These are phyloP conservation scores for Russula vinacea DNA, from an alignment of 768 basidiomycete species.

Conservation along the genomic window DNA sequence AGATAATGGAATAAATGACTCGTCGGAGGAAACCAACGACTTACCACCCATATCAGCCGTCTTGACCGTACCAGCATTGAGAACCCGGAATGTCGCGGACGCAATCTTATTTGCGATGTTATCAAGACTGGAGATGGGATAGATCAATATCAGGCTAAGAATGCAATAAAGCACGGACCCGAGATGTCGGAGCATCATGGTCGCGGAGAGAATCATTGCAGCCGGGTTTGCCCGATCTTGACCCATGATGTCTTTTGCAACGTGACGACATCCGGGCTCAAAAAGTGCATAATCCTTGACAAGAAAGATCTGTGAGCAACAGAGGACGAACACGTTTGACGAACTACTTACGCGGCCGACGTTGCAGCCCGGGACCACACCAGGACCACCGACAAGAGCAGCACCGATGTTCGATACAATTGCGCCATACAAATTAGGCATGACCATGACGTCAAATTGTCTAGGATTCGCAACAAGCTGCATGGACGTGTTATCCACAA, in stretches of 20 bases:
- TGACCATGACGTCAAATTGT: conserved; percentile 99
- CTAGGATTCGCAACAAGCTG: conserved; percentile 93
- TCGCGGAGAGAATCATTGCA: conserved; percentile 94
- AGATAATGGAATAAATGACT: conserved; percentile 23
- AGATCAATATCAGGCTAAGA: conserved; percentile 20
- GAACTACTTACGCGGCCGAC: conserved; percentile 74
- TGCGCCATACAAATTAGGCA: conserved; percentile 96
- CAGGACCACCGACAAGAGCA: conserved; percentile 96
- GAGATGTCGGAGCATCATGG: conserved; percentile 96
- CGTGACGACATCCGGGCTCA: conserved; percentile 97
- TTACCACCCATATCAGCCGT: conserved; percentile 95
- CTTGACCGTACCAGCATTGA: conserved; percentile 81
- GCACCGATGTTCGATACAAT: conserved; percentile 99
- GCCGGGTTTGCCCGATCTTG: conserved; percentile 95
- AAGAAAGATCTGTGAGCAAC: background rate
- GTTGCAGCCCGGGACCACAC: conserved; percentile 97
- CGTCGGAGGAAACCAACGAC: conserved; percentile 32
- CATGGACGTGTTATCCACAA: conserved; percentile 99
- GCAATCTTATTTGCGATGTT: conserved; percentile 92
- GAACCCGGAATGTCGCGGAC: conserved; percentile 86
- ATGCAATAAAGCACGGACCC: conserved; percentile 53
- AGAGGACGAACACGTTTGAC: background rate
- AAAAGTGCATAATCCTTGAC: conserved; percentile 91
- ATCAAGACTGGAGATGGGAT: conserved; percentile 62
- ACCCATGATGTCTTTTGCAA: conserved; percentile 94